Conservation (phyloP, 257 asterid genomes). For the Penstemon eatonii region DNA sequence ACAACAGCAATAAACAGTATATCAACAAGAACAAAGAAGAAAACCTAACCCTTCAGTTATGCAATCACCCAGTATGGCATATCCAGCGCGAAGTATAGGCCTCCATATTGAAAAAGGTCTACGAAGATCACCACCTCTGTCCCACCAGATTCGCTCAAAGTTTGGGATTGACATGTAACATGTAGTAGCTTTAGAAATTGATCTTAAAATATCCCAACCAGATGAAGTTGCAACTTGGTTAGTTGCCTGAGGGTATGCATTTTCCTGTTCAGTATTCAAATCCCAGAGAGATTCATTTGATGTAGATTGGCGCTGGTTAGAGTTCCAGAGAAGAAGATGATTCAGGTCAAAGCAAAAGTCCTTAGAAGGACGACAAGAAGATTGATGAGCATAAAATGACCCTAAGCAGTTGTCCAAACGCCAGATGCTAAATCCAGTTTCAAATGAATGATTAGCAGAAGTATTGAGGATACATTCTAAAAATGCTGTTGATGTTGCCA, state of each 20-base stretch:
- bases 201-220: slow-evolving; percentile 91
- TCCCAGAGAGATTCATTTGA: slow-evolving; percentile 50
- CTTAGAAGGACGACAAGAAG: slow-evolving; percentile 53
- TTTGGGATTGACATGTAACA: slow-evolving; percentile 79
- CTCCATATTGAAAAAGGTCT: slow-evolving; percentile 95
- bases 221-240: slow-evolving; percentile 58
- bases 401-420: slow-evolving; percentile 85
- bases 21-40: slow-evolving; percentile 19
- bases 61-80: slow-evolving; percentile 89
- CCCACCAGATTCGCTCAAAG: slow-evolving; percentile 99
- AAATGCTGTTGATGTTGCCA: slow-evolving; percentile 70
- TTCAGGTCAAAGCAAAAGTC: slow-evolving; percentile 75
- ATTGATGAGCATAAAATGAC: slow-evolving; percentile 85
- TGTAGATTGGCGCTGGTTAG: slow-evolving; percentile 62
- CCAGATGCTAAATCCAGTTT: slow-evolving; percentile 91
- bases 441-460: slow-evolving; percentile 53
- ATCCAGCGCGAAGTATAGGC: slow-evolving; percentile 82
- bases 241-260: slow-evolving; percentile 45
- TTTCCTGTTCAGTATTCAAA: slow-evolving; percentile 41
- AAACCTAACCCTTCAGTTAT: slow-evolving; percentile 80
- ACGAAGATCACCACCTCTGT: slow-evolving; percentile 89
- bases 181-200: slow-evolving; percentile 70
- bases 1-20: slow-evolving; percentile 13
- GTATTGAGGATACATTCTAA: slow-evolving; percentile 67
- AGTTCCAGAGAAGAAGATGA: slow-evolving; percentile 77